Percentiles rank a stretch among this genome's conserved stretches.
phyloP scores from a whole-genome alignment of 2,329 filamentous ascomycete genomes.

The Polychaeton citri region DNA sequence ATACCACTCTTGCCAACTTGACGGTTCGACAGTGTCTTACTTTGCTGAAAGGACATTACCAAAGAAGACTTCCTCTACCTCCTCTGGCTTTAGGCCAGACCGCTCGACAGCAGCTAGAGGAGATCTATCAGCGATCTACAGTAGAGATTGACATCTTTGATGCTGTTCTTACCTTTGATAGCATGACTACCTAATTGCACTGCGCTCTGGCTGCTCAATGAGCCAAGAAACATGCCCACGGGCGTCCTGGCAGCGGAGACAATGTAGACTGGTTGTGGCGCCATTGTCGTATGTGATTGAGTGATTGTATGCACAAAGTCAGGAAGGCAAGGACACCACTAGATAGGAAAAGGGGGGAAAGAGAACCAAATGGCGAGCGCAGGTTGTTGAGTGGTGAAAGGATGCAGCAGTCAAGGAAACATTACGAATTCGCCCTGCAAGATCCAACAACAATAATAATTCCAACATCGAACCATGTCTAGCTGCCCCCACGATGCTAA shows the following conservation, averaged over 20 bases:
- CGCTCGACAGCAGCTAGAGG: slow-evolving; percentile 61
- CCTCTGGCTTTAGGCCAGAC: slow-evolving; percentile 72
- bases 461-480: neutral
- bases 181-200: slow-evolving; percentile 78
- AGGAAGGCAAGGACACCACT: no score
- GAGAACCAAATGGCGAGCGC: no score
- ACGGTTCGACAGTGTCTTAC: no score
- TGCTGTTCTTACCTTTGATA: slow-evolving; percentile 60
- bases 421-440: no score
- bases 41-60: slow-evolving; percentile 96
- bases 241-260: slow-evolving; percentile 66
- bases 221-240: slow-evolving; percentile 86
- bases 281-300: no score
- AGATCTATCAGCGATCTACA: slow-evolving; percentile 8
- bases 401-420: no score
- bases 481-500: neutral
- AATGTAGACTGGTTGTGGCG: slow-evolving; percentile 85
- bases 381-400: no score
- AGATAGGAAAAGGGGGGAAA: no score
- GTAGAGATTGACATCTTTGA: slow-evolving; percentile 5
- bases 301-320: no score
- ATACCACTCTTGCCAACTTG: neutral
- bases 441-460: neutral
- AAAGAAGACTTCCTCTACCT: slow-evolving; percentile 94
- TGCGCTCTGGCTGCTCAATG: slow-evolving; percentile 75